phyloP scores from a whole-genome alignment of 495 filamentous ascomycete species.

The Hapsidospora chrysogenum region DNA sequence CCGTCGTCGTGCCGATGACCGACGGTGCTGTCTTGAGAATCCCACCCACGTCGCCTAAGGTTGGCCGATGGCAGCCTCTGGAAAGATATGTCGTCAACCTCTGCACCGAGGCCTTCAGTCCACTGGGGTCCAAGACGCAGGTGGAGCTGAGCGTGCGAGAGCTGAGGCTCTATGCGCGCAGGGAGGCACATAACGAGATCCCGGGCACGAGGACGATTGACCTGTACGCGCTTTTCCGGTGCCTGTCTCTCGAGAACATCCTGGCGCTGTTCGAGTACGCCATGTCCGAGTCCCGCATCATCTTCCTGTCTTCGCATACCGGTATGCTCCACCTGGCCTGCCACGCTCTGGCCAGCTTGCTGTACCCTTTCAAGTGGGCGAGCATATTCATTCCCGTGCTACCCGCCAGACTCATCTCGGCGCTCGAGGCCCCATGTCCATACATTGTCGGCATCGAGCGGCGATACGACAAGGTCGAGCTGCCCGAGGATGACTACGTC shows the following conservation, averaged over 20 bases:
- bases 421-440: conserved; percentile 85
- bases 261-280: conserved; percentile 87
- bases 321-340: conserved; percentile 90
- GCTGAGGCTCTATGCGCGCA: conserved; percentile 77
- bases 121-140: conserved; percentile 84
- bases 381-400: conserved; percentile 88
- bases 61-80: conserved; percentile 92
- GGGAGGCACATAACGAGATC: conserved; percentile 86
- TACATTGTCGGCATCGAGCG: conserved; percentile 94
- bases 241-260: conserved; percentile 77
- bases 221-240: conserved; percentile 83
- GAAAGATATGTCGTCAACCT: conserved; percentile 97
- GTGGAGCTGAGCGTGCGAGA: conserved; percentile 86
- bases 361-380: conserved; percentile 85
- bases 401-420: conserved; percentile 72
- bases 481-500: conserved; percentile 94
- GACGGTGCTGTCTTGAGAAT: conserved; percentile 71
- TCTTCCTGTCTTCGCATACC: conserved; percentile 87
- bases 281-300: conserved; percentile 86
- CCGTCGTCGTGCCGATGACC: conserved; percentile 84
- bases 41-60: conserved; percentile 71
- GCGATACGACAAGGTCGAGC: conserved; percentile 77
- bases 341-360: conserved; percentile 60
- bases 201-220: conserved; percentile 86
- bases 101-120: conserved; percentile 86